These are phyloP conservation scores for Rhodotorula toruloides DNA, from an alignment of 768 basidiomycete genomes.

Conservation along the genomic window DNA sequence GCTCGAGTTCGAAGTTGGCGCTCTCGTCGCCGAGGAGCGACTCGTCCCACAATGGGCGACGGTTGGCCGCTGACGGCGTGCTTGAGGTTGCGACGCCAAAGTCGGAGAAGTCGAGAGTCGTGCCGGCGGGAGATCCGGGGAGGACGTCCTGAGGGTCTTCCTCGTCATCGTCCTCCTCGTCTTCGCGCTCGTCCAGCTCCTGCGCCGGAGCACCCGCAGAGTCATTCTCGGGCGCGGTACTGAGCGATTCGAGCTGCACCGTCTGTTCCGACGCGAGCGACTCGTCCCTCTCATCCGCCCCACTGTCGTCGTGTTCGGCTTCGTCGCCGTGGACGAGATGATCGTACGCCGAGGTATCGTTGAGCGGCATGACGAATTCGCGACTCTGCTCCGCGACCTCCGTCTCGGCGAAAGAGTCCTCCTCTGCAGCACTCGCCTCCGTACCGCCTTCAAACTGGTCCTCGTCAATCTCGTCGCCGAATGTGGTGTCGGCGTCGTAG, in stretches of 20 bases:
- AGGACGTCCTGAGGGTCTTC: neutral
- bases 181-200: neutral
- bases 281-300: neutral
- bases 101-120: slow-evolving; percentile 1
- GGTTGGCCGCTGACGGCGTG: neutral
- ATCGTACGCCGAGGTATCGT: slow-evolving; percentile 15
- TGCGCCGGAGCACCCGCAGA: neutral
- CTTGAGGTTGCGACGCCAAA: neutral
- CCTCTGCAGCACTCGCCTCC: neutral
- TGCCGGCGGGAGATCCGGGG: neutral
- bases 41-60: neutral
- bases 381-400: slow-evolving; percentile 2
- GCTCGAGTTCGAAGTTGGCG: slow-evolving; percentile 26
- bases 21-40: slow-evolving; percentile 12
- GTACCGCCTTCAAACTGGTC: too few relatives aligned
- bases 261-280: neutral
- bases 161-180: neutral
- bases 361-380: slow-evolving; percentile 25
- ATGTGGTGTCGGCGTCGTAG: slow-evolving; percentile 8
- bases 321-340: neutral
- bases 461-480: neutral
- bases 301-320: slow-evolving; percentile 16
- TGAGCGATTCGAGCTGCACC: neutral
- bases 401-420: neutral
- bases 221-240: neutral